Conservation (phyloP, 1,139 yeast species). For the Lizanozyma gosingica region DNA sequence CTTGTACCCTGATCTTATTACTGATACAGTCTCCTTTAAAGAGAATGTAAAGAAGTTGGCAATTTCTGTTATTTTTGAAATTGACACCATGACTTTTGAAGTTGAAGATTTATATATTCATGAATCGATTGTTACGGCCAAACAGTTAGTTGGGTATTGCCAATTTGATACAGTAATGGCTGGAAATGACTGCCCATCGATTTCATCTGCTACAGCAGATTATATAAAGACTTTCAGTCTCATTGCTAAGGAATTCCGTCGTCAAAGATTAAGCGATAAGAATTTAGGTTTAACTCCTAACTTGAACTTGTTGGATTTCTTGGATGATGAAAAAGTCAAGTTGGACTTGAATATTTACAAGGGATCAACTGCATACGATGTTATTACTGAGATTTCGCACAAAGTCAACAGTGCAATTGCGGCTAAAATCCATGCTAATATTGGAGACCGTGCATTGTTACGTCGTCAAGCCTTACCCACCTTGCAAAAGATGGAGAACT, state of each 20-base stretch:
- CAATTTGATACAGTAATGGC: conserved; percentile 43
- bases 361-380: conserved; percentile 45
- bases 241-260: conserved; percentile 64
- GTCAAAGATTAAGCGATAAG: conserved; percentile 54
- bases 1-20: conserved; percentile 61
- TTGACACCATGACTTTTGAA: conserved; percentile 66
- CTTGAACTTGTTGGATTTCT: conserved; percentile 64
- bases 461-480: conserved; percentile 88
- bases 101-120: conserved; percentile 74
- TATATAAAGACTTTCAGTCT: conserved; percentile 57
- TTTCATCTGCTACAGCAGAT: conserved; percentile 55
- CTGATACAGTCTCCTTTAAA: conserved; percentile 52
- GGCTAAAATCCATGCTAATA: conserved; percentile 60
- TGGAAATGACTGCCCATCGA: conserved; percentile 15
- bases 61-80: conserved; percentile 72
- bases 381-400: conserved; percentile 68
- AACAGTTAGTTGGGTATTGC: conserved; percentile 42
- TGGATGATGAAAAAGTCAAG: conserved; percentile 78
- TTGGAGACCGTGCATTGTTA: conserved; percentile 75
- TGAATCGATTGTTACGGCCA: conserved; percentile 62
- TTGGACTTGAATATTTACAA: conserved; percentile 68
- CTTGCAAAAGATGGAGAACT: conserved; percentile 70
- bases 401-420: conserved; percentile 86
- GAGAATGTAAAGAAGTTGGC: conserved; percentile 58
- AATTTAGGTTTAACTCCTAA: conserved; percentile 43